These are phyloP conservation scores for Mycocentrospora acerina DNA, from an alignment of 2,329 filamentous ascomycete species.

Conservation along the genomic window DNA sequence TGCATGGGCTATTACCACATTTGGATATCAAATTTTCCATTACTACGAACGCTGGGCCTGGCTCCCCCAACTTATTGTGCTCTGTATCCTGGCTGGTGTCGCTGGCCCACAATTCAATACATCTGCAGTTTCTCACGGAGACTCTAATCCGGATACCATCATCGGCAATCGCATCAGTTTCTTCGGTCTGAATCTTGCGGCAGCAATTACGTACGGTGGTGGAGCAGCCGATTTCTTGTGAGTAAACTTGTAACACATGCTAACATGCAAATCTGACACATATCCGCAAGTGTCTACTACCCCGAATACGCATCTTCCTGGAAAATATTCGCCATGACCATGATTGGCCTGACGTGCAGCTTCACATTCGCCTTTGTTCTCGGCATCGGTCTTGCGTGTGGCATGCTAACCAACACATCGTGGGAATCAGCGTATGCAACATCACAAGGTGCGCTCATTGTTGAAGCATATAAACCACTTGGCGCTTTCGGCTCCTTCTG, in stretches of 20 bases:
- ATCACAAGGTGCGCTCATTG: constrained; percentile 65
- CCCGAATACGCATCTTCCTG: constrained; percentile 54
- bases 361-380: constrained; percentile 63
- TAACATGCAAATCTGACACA: no score
- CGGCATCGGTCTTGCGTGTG: constrained; percentile 64
- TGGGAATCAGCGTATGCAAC: constrained; percentile 60
- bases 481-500: constrained; percentile 67
- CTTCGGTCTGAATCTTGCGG: constrained; percentile 67
- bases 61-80: constrained; percentile 62
- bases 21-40: constrained; percentile 69
- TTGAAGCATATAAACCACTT: constrained; percentile 61
- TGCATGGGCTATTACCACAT: constrained; percentile 64
- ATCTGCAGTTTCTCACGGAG: constrained; percentile 52
- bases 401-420: constrained; percentile 52
- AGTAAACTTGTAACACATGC: no score
- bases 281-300: constrained; percentile 56
- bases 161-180: constrained; percentile 65
- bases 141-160: constrained; percentile 50
- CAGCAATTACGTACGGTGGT: constrained; percentile 64
- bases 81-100: constrained; percentile 63
- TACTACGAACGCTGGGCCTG: constrained; percentile 69
- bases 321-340: constrained; percentile 59
- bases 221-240: constrained; percentile 65
- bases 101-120: constrained; percentile 63
- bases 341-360: constrained; percentile 58